These are phyloP conservation scores for Yamadazyma akitaensis DNA, from an alignment of 805 yeast genomes.

Conservation along the genomic window DNA sequence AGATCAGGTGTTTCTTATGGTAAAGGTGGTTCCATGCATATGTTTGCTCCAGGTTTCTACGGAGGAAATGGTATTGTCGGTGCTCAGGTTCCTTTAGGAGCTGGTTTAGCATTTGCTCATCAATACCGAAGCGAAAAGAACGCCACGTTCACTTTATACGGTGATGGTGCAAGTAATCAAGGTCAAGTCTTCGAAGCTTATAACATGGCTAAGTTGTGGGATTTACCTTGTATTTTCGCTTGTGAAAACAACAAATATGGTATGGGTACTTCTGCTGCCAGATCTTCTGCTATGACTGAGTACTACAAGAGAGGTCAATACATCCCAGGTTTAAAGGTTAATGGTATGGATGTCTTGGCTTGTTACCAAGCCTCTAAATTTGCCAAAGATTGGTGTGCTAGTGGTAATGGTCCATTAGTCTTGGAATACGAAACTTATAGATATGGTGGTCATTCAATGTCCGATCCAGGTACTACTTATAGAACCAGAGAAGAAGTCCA, in stretches of 20 bases:
- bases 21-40: constrained; percentile 99
- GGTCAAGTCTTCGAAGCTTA: constrained; percentile 97
- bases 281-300: constrained; percentile 95
- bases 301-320: constrained; percentile 99
- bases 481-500: constrained; percentile 99
- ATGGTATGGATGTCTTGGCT: constrained; percentile 98
- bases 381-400: constrained; percentile 92
- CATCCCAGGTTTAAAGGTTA: constrained; percentile 97
- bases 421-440: constrained; percentile 97
- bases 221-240: constrained; percentile 89
- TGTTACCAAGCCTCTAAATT: constrained; percentile 93
- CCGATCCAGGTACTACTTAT: constrained; percentile 99
- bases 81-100: constrained; percentile 98
- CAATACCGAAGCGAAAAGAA: constrained; percentile 78
- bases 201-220: constrained; percentile 99
- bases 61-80: constrained; percentile 99
- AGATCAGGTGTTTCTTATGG: constrained; percentile 94
- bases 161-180: constrained; percentile 99
- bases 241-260: constrained; percentile 99
- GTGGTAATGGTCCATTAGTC: constrained; percentile 95
- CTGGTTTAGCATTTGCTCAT: constrained; percentile 98
- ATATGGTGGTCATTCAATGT: constrained; percentile 99
- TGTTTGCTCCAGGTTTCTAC: constrained; percentile 92
- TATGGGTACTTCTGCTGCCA: constrained; percentile 98
- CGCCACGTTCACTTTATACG: constrained; percentile 87